Evolutionary conservation across 345 rosid genomes (phyloP), one percentile per base, ranked within the genome.

Genomic region (Salix dunnii): DNA sequence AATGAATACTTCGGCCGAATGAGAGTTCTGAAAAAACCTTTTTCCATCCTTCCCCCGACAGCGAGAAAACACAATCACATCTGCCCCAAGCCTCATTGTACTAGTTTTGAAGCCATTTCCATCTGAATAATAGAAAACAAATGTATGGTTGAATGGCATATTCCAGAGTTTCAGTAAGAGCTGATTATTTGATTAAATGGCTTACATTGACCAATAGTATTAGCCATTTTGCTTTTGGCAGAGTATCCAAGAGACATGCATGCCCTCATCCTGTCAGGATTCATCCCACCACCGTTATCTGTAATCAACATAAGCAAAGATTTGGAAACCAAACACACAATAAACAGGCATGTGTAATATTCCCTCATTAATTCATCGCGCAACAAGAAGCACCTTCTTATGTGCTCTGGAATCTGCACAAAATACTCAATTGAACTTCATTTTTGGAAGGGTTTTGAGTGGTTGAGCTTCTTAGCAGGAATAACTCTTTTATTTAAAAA

Each of bases 21-120:
- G 30, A 27, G 20, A 33, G 33, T 16, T 33, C 7, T 30, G 69
- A 66, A 31, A 70, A 73, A 36, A 87, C 92, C 91, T 84, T 21
- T 71, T 82, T 68, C 88, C 90, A 62, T 83, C 83, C 46, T 25
- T 66, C 66, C 88, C 89, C 4, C 23, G 73, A 78, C 89, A 83
- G 38, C 88, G 87, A 2, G 98, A 83, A 71, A 93, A 89, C 80
- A 93, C 98, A 66, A 93, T 85, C 14, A 88, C 95, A 86, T 93
- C 98, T 66, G 97, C 93, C 65, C 98, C 95, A 63, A 93, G 91
- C 83, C 95, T 91, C 98, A 93, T 93, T 11, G 92, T 88, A 76
- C 97, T 90, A 18, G 97, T 91, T 79, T 93, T 93, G 67, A 93
- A 89, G 20, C 98, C 97, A 84, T 93, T 93, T 62, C 98, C 97